A percentile compares a stretch with the other conserved stretches of the same genome.
Evolutionary conservation across 2,329 filamentous ascomycete species (phyloP).

Genomic region (Didymella lethalis): DNA sequence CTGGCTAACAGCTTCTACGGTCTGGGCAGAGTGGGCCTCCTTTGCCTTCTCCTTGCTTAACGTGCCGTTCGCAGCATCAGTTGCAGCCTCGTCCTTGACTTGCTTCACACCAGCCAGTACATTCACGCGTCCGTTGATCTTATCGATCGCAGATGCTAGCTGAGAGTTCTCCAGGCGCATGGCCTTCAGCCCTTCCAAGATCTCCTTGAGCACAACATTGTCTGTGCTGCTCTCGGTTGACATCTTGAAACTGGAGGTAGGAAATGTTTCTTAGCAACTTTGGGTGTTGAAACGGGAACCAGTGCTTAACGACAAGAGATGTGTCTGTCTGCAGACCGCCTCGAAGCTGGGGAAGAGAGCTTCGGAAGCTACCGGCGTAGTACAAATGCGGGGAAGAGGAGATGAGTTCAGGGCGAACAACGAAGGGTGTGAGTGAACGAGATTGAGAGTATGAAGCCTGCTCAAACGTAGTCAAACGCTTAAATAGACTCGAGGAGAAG

Average conservation of each 20-base stretch:
- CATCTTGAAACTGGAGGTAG: slow-evolving; percentile 32
- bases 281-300: slow-evolving; percentile 6
- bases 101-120: slow-evolving; percentile 66
- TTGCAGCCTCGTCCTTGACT: slow-evolving; percentile 59
- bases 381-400: slow-evolving; percentile 20
- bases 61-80: slow-evolving; percentile 33
- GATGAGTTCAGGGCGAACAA: not conserved
- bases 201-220: slow-evolving; percentile 60
- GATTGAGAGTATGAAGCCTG: slow-evolving; percentile 4
- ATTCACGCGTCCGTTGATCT: slow-evolving; percentile 68
- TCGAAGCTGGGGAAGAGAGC: slow-evolving; percentile 14
- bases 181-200: slow-evolving; percentile 63
- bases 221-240: slow-evolving; percentile 40
- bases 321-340: slow-evolving; percentile 8
- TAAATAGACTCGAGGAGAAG: slow-evolving; percentile 20
- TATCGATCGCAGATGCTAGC: slow-evolving; percentile 65
- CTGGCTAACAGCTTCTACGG: slow-evolving; percentile 51
- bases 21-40: slow-evolving; percentile 44
- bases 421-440: not conserved
- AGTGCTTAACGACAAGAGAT: slow-evolving; percentile 4
- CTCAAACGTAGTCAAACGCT: slow-evolving; percentile 19
- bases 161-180: slow-evolving; percentile 64
- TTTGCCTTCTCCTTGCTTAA: slow-evolving; percentile 39
- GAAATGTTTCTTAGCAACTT: slow-evolving; percentile 14
- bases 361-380: slow-evolving; percentile 21